phyloP scores from a whole-genome alignment of 345 rosid species.

The rapeseed (Brassica napus) region Da-Ae NC_063437.1:20578001-20578500 shows the following conservation, averaged over 20 bases:
- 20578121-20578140: slow-evolving; percentile 94
- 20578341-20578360: slow-evolving; percentile 88
- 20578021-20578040: slow-evolving; percentile 77
- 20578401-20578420: slow-evolving; percentile 80
- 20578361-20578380: slow-evolving; percentile 90
- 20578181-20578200: slow-evolving; percentile 91
- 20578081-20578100: slow-evolving; percentile 79
- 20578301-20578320: not conserved
- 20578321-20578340: slow-evolving; percentile 95
- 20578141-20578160: slow-evolving; percentile 92
- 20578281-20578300: not conserved
- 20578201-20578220: slow-evolving; percentile 89
- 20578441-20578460: slow-evolving; percentile 26
- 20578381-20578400: slow-evolving; percentile 86
- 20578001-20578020: slow-evolving; percentile 85
- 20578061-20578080: slow-evolving; percentile 90
- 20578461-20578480: slow-evolving; percentile 17
- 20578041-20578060: slow-evolving; percentile 77
- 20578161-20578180: slow-evolving; percentile 73
- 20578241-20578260: slow-evolving; percentile 24
- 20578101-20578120: slow-evolving; percentile 80
- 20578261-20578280: not conserved
- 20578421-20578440: slow-evolving; percentile 67
- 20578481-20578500: not conserved
- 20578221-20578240: slow-evolving; percentile 51